Evolutionary conservation across 176 grass and related monocot genomes (phyloP), one percentile per base, ranked within the genome.

Genomic region (Oryza rufipogon): DNA sequence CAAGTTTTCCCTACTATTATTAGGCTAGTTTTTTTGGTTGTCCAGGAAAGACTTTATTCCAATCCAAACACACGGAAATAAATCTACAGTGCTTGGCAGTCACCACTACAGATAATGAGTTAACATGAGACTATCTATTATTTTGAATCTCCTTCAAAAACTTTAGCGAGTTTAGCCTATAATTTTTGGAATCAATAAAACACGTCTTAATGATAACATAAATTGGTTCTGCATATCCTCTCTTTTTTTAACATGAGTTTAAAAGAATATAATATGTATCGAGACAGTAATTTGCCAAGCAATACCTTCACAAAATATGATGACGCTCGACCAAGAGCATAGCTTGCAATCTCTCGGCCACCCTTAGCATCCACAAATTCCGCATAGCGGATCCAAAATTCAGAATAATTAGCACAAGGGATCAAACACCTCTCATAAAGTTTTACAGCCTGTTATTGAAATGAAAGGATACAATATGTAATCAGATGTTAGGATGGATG

Each of bases 361-460:
- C 95, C 95, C 81, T 83, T 94, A 48, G 89, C 75, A 82, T 95
- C 76, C 15, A 93, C 91, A 95, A 88, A 95, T 76, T 98, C 92
- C 6, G 87, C 84, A 64, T 98, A 98, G 67, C 95, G 90, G 64
- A 98, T 93, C 92, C 92, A 97, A 87, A 97, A 98, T 76, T 93
- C 95, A 13, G 95, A 85, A 86, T 95, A 98, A 86, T 83, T 93
- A 26, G 92, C 95, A 71, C 92, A 98, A 84, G 95, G 90, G 80
- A 98, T 93, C 79, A 98, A 91, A 70, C 95, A 98, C 87, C 92
- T 95, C 85, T 98, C 95, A 36, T 95, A 95, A 86, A 97, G 88
- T 91, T 97, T 97, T 60, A 97, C 89, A 51, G 87, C 88, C 95
- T 97, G 87, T 46, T 86, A 93, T 80, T 71, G 46, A 75, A 82